These are phyloP conservation scores for Oryza australiensis DNA, from an alignment of 176 grass and related monocot genomes.

Conservation along the genomic window DNA sequence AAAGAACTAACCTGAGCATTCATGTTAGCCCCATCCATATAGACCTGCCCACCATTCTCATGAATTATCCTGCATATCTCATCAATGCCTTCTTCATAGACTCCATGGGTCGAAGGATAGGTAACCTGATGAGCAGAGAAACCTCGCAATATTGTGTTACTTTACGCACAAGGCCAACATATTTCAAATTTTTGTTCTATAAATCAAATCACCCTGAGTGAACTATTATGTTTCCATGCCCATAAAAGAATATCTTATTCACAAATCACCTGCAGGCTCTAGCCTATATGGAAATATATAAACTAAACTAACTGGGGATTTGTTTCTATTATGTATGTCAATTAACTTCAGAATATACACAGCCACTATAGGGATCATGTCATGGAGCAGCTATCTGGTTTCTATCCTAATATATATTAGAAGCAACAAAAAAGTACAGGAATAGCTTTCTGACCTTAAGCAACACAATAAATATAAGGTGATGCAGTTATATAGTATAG, in stretches of 20 bases:
- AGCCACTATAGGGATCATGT: not conserved
- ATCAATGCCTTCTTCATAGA: slow-evolving; percentile 99
- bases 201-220: not conserved
- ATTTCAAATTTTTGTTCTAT: not conserved
- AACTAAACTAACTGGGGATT: not conserved
- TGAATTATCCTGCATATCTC: slow-evolving; percentile 99
- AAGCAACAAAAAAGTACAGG: not conserved
- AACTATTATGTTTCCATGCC: slow-evolving; percentile 14
- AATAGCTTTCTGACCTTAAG: not conserved
- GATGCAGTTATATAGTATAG: not conserved
- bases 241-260: not conserved
- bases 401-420: not conserved
- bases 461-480: not conserved
- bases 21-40: slow-evolving; percentile 99
- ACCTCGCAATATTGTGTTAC: slow-evolving; percentile 24
- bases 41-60: slow-evolving; percentile 95
- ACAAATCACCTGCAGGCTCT: not conserved
- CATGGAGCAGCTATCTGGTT: not conserved
- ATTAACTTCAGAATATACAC: not conserved
- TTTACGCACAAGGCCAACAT: not conserved
- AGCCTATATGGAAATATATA: not conserved
- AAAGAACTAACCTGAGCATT: slow-evolving; percentile 86
- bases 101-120: slow-evolving; percentile 98
- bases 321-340: slow-evolving; percentile 3
- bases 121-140: slow-evolving; percentile 71